A percentile compares a stretch with the other conserved stretches of the same genome.
Evolutionary conservation across 192 early-diverging fungal species (phyloP).

Genomic region (Tieghemiomyces parasiticus): DNA sequence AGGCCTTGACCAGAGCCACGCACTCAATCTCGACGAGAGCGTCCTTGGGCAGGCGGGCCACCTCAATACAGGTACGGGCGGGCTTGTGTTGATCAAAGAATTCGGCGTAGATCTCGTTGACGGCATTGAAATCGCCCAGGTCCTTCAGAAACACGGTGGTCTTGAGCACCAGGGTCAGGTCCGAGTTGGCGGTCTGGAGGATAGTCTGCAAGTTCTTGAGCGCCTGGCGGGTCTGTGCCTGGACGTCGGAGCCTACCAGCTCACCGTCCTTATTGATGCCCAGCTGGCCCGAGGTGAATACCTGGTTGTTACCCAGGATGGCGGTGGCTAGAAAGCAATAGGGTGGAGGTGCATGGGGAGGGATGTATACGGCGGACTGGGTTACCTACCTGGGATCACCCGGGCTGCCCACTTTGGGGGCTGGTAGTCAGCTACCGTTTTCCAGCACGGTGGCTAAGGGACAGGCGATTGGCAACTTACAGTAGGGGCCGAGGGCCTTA

Average conservation of each 20-base stretch:
- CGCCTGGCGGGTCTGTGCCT: constrained; percentile 56
- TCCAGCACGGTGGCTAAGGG: too few species aligned
- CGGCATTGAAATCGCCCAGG: constrained; percentile 77
- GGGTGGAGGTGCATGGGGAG: background rate
- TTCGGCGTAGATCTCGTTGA: constrained; percentile 82
- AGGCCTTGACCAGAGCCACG: constrained; percentile 49
- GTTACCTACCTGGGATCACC: background rate
- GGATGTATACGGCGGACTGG: background rate
- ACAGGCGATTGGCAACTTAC: too few species aligned
- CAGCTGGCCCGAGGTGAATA: constrained; percentile 70
- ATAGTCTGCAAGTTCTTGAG: constrained; percentile 77
- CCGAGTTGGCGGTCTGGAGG: constrained; percentile 61
- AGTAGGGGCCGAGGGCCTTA: constrained; percentile 62
- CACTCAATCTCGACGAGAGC: constrained; percentile 89
- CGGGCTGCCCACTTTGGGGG: too few species aligned
- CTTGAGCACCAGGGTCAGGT: constrained; percentile 79
- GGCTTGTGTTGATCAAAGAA: constrained; percentile 51
- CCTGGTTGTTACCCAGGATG: constrained; percentile 65
- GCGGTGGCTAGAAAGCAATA: constrained; percentile 37
- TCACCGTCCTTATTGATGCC: constrained; percentile 57
- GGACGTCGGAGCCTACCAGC: constrained; percentile 51
- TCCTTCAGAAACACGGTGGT: constrained; percentile 90
- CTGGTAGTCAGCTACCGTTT: too few species aligned
- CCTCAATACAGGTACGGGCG: constrained; percentile 71
- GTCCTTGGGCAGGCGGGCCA: constrained; percentile 80